Evolutionary conservation across 1,284 basidiomycete genomes (phyloP), one percentile per base, ranked within the genome.

Genomic region (Pascua sp.): DNA sequence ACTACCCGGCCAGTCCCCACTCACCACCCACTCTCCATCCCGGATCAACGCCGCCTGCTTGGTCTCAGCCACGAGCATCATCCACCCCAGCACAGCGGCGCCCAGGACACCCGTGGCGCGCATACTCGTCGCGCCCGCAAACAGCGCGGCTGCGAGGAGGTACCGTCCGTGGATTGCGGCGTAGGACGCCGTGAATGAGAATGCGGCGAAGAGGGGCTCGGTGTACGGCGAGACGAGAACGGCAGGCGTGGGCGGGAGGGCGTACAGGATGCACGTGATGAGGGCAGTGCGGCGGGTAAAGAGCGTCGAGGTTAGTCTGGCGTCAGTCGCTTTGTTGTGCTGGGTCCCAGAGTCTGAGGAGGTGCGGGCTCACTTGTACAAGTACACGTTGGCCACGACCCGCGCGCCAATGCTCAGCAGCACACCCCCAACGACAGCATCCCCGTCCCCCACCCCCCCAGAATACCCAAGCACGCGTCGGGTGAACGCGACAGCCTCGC

Each of bases 51-150:
- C 24, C 24, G 24, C 24, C 24, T 32, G 24, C 24, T 7, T 7
- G 4, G n/a, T n/a, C 32, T 52, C 55, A 16, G 79, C 77, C 4
- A 85, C 72, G 11, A 88, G 58, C 46, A 86, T 72, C 0, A 82
- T 83, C 88, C 89, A 93, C 1, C 85, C 64, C 41, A 93, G 76
- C 71, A 89, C 92, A 0, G 88, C 88, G 15, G 80, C 76, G 0
- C 90, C 81, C 45, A 95, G 77, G 18, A 91, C 75, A 1, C 91
- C 92, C 60, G 94, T 96, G 0, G 91, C 87, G 38, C 95, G 83
- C 59, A 96, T 88, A 1, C 72, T 61, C 1, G 84, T 82, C 0
- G 91, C 89, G 0, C 83, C 63, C 0, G 84, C 80, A 67, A 96
- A 93, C 48, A 71, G 81, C 0, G 86, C 1, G 0, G 86, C 87